Evolutionary conservation across 306 rosid genomes (phyloP).

Genomic region (Glycine tomentella): DNA sequence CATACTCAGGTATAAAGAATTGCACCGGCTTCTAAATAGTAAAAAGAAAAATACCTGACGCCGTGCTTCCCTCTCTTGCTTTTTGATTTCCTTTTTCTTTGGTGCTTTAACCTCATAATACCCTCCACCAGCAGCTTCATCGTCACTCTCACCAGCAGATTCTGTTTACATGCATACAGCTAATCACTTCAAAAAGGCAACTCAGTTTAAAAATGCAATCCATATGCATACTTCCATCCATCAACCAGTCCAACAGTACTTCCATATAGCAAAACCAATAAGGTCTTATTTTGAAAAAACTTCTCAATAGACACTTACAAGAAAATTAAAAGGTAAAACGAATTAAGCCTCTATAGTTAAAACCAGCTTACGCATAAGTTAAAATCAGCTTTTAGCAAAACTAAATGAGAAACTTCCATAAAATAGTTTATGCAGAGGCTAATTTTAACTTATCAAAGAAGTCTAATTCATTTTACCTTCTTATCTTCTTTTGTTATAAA

Average conservation of each 20-base stretch:
- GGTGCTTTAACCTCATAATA: constrained; percentile 64
- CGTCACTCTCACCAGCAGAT: constrained; percentile 75
- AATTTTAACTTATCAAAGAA: background rate
- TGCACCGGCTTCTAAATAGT: background rate
- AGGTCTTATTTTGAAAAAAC: background rate
- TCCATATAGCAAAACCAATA: constrained; percentile 11
- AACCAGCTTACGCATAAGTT: background rate
- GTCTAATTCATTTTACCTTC: background rate
- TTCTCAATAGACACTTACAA: background rate
- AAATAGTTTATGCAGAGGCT: background rate
- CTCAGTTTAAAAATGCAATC: constrained; percentile 10
- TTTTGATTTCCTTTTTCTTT: constrained; percentile 80
- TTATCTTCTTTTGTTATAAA: background rate
- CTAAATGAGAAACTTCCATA: background rate
- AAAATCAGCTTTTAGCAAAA: background rate
- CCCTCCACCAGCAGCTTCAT: constrained; percentile 67
- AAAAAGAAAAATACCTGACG: constrained; percentile 65
- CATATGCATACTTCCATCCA: too few relatives aligned
- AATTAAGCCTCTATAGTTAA: too few relatives aligned
- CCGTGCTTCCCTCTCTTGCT: constrained; percentile 91
- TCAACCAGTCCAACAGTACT: constrained; percentile 12
- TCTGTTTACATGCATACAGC: constrained; percentile 57
- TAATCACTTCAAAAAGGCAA: constrained; percentile 42
- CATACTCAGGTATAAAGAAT: background rate
- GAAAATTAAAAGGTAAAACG: background rate